Evolutionary conservation across 2,329 filamentous ascomycete genomes (phyloP), one percentile per base, ranked within the genome.

Genomic region (Trichoderma breve): DNA sequence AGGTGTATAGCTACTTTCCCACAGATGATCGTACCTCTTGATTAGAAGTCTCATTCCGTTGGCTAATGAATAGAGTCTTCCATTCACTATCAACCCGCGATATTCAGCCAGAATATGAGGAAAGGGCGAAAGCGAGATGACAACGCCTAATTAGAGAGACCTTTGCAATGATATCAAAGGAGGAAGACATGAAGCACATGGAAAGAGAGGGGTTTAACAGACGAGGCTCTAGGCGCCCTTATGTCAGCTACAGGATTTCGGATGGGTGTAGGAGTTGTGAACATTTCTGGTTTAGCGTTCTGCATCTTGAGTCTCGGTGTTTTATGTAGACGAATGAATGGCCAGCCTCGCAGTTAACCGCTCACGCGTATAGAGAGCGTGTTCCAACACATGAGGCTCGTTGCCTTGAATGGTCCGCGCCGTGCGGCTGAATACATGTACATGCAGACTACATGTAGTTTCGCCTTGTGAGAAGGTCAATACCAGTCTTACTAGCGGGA

Each of bases 371-470:
- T 14, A 11, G 9, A 14, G n/a, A 4, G n/a, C 12, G n/a, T 12
- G 21, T 0, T 53, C 3, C n/a, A 24, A 12, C 1, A 53, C 21
- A 53, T 3, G 9, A 24, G 47, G n/a, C 21, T 53, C 11, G 2
- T 53, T 6, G 21, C 5, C 11, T 3, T 53, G 47, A 24, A 21
- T 51, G 21, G 47, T 53, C 39, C 7, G 39, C 11, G 47, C 9
- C n/a, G 11, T 53, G 47, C 47, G 47, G 21, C 47, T 53, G 47
- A 53, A 24, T 14, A n/a, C 1, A 43, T 18, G 36, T 39, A 39
- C 0, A 8, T 18, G 15, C 36, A 18, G 1, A 0, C 36, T 1
- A n/a, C n/a, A n/a, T n/a, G n/a, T n/a, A 39, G 36, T 3, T 39
- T 18, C 3, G 1, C 36, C 1, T 39, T 18, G 6, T 39, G 6